Evolutionary conservation across 2,329 filamentous ascomycete genomes (phyloP).

Genomic region (Orbilia ellipsospora): DNA sequence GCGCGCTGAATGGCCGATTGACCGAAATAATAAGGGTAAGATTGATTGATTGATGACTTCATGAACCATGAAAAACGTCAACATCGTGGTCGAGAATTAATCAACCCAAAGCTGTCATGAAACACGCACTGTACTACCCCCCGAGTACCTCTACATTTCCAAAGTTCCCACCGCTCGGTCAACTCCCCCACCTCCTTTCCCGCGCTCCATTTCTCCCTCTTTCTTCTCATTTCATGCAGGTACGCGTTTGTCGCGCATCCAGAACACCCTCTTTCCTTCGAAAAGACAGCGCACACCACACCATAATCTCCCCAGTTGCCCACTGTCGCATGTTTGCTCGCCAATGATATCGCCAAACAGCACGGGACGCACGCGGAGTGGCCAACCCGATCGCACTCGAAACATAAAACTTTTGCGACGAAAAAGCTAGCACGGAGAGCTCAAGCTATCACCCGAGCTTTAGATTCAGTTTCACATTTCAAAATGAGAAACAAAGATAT

Average conservation of each 20-base stretch:
- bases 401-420: no score
- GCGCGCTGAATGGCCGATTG: background rate
- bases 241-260: slow-evolving; percentile 30
- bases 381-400: background rate
- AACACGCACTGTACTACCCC: slow-evolving; percentile 33
- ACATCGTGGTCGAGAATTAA: background rate
- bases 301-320: no score
- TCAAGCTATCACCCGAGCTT: no score
- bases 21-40: background rate
- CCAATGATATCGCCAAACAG: slow-evolving; percentile 3
- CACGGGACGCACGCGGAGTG: background rate
- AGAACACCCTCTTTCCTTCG: background rate
- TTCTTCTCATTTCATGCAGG: slow-evolving; percentile 38
- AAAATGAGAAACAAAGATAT: no score
- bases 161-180: background rate
- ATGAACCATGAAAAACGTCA: no score
- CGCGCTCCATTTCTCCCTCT: background rate
- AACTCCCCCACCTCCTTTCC: slow-evolving; percentile 5
- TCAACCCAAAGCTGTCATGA: slow-evolving; percentile 25
- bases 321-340: background rate
- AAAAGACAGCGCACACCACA: background rate
- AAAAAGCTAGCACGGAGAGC: no score
- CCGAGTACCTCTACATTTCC: slow-evolving; percentile 26
- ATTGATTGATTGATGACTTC: no score
- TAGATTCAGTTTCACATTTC: no score